A percentile compares a stretch with the other conserved stretches of the same genome.
phyloP scores from a whole-genome alignment of 2,329 filamentous ascomycete genomes.

The Pseudogymnoascus sp. region DNA sequence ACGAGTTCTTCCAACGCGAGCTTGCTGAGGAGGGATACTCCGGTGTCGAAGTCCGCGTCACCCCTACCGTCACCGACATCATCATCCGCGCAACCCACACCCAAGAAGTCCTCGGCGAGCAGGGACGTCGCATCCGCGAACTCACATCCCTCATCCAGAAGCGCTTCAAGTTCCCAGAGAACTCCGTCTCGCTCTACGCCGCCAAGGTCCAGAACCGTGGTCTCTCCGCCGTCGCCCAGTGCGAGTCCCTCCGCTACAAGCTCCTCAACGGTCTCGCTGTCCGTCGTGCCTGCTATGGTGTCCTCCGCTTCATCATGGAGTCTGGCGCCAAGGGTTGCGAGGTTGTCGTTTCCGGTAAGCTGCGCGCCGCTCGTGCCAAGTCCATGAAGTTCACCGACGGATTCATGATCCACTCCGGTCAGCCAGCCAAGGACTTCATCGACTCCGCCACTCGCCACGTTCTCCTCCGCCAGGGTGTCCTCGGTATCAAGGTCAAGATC shows the following conservation, averaged over 20 bases:
- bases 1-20: conserved; percentile 99
- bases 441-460: conserved; percentile 98
- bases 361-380: conserved; percentile 98
- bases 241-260: conserved; percentile 99
- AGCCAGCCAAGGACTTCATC: conserved; percentile 99
- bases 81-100: conserved; percentile 99
- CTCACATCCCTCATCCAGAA: conserved; percentile 99
- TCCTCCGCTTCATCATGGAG: conserved; percentile 99
- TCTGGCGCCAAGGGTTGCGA: conserved; percentile 98
- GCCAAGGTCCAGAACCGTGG: conserved; percentile 99
- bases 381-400: conserved; percentile 99
- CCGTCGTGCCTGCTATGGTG: conserved; percentile 98
- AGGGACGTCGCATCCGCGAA: conserved; percentile 99
- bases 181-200: conserved; percentile 98
- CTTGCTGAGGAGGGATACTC: conserved; percentile 99
- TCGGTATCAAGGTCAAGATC: conserved; percentile 99
- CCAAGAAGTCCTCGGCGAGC: conserved; percentile 99
- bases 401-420: conserved; percentile 99
- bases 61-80: conserved; percentile 99
- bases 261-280: conserved; percentile 99
- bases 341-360: conserved; percentile 98
- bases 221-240: conserved; percentile 99
- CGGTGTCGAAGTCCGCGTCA: conserved; percentile 99
- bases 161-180: conserved; percentile 99
- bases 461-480: conserved; percentile 97